A percentile compares a stretch with the other conserved stretches of the same genome.
Conservation (phyloP, 495 filamentous ascomycete species). For the Penicillium turbatum region DNA sequence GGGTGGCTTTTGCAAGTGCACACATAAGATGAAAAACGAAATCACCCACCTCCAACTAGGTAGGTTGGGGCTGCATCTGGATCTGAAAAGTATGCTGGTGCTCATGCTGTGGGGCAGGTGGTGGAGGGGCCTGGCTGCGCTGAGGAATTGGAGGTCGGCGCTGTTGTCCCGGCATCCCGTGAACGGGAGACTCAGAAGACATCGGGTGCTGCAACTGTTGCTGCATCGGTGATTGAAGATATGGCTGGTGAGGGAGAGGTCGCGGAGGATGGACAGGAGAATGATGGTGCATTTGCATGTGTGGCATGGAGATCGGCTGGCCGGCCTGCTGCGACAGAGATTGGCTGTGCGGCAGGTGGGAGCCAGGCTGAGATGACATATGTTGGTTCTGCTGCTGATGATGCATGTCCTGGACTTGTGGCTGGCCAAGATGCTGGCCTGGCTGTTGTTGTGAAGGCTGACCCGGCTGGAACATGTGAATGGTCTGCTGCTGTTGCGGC, state of each 20-base stretch:
- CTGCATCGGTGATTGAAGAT: conserved; percentile 24
- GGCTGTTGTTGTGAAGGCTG: conserved; percentile 11
- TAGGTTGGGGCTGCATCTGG: conserved; percentile 23
- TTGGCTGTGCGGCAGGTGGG: conserved; percentile 11
- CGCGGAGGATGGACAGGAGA: conserved; percentile 16
- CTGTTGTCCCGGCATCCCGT: conserved; percentile 6
- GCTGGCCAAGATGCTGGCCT: conserved; percentile 10
- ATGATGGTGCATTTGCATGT: conserved; percentile 29
- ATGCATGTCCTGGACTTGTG: conserved; percentile 12
- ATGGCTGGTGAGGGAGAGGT: conserved; percentile 15
- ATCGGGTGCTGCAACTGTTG: conserved; percentile 18
- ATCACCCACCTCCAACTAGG: conserved; percentile 2
- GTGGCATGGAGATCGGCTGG: conserved; percentile 20
- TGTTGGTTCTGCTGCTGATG: conserved; percentile 18
- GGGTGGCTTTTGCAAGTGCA: background rate
- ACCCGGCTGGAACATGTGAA: conserved; percentile 7
- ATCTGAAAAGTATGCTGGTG: conserved; percentile 31
- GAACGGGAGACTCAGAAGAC: conserved; percentile 10
- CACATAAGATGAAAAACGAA: background rate
- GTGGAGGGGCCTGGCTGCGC: conserved; percentile 15
- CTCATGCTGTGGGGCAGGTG: conserved; percentile 27
- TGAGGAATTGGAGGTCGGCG: conserved; percentile 11
- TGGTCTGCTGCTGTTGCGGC: conserved; percentile 4
- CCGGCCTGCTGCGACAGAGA: conserved; percentile 16
- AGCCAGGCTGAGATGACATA: conserved; percentile 10